Evolutionary conservation across 1,139 yeast genomes (phyloP).

Genomic region (Nakaseomyces nivariensis): DNA sequence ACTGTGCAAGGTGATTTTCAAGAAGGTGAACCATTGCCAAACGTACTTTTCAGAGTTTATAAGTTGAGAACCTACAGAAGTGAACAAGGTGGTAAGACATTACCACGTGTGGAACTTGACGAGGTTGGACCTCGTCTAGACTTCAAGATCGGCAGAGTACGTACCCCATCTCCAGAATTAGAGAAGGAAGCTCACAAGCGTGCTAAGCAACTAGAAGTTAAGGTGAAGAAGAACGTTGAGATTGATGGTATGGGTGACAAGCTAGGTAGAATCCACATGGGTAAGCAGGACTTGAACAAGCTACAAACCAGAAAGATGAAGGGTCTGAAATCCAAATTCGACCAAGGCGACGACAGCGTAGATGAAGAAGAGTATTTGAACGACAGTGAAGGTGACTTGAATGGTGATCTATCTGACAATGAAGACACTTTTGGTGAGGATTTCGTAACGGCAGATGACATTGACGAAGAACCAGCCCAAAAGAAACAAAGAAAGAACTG

Average conservation of each 20-base stretch:
- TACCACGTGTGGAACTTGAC: slow-evolving; percentile 88
- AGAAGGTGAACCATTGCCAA: slow-evolving; percentile 69
- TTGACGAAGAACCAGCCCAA: slow-evolving; percentile 32
- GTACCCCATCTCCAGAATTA: slow-evolving; percentile 76
- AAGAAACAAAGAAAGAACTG: slow-evolving; percentile 30
- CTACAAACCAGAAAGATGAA: slow-evolving; percentile 97
- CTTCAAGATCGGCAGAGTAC: slow-evolving; percentile 81
- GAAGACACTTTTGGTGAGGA: slow-evolving; percentile 61
- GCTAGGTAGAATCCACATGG: slow-evolving; percentile 92
- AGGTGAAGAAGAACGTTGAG: slow-evolving; percentile 79
- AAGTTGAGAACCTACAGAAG: slow-evolving; percentile 70
- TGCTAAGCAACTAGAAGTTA: slow-evolving; percentile 76
- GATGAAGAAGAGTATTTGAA: slow-evolving; percentile 41
- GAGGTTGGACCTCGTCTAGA: slow-evolving; percentile 96
- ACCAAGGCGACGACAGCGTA: slow-evolving; percentile 51
- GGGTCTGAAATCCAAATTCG: slow-evolving; percentile 82
- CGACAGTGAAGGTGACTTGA: slow-evolving; percentile 41
- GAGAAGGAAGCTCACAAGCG: slow-evolving; percentile 80
- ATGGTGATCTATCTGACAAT: slow-evolving; percentile 33
- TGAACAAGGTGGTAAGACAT: slow-evolving; percentile 54
- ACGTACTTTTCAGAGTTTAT: slow-evolving; percentile 83
- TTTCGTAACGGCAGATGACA: slow-evolving; percentile 45
- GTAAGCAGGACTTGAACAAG: slow-evolving; percentile 83
- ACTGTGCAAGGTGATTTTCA: slow-evolving; percentile 66
- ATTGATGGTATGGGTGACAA: slow-evolving; percentile 91